A percentile compares a stretch with the other conserved stretches of the same genome.
Conservation (phyloP, 352 stramenopile genomes). For the Phytophthora multivora region DNA sequence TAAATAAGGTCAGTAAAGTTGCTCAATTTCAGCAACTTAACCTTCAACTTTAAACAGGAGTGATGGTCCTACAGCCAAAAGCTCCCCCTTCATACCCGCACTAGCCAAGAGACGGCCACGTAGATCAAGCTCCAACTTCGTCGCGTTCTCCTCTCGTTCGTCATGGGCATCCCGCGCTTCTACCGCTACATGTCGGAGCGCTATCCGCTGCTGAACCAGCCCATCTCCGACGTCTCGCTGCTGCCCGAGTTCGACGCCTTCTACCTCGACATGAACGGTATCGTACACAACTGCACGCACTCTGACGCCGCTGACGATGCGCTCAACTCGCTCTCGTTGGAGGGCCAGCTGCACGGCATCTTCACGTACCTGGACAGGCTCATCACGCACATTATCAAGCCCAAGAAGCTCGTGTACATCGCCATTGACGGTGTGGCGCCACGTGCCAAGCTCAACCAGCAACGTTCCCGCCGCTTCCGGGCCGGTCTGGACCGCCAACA, state of each 20-base stretch:
- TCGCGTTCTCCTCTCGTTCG: not conserved
- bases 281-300: slow-evolving; percentile 99
- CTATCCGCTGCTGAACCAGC: slow-evolving; percentile 99
- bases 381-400: slow-evolving; percentile 97
- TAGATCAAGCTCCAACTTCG: not conserved
- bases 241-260: slow-evolving; percentile 99
- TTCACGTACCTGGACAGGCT: slow-evolving; percentile 94
- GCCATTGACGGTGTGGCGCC: slow-evolving; percentile 99
- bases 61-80: no score
- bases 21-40: slow-evolving; percentile 4
- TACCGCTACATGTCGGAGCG: slow-evolving; percentile 93
- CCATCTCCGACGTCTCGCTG: slow-evolving; percentile 95
- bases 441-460: slow-evolving; percentile 99
- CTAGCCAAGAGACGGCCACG: slow-evolving; percentile 11
- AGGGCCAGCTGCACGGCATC: slow-evolving; percentile 94
- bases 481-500: slow-evolving; percentile 82
- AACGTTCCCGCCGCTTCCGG: slow-evolving; percentile 96
- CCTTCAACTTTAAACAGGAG: not conserved
- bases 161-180: slow-evolving; percentile 94
- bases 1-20: not conserved
- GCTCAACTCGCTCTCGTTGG: slow-evolving; percentile 91
- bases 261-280: slow-evolving; percentile 99
- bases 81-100: slow-evolving; percentile 5
- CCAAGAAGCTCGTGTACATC: slow-evolving; percentile 97
- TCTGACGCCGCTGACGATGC: slow-evolving; percentile 92